phyloP scores from a whole-genome alignment of 1,284 basidiomycete genomes.

The Fomitopsis palustris region DNA sequence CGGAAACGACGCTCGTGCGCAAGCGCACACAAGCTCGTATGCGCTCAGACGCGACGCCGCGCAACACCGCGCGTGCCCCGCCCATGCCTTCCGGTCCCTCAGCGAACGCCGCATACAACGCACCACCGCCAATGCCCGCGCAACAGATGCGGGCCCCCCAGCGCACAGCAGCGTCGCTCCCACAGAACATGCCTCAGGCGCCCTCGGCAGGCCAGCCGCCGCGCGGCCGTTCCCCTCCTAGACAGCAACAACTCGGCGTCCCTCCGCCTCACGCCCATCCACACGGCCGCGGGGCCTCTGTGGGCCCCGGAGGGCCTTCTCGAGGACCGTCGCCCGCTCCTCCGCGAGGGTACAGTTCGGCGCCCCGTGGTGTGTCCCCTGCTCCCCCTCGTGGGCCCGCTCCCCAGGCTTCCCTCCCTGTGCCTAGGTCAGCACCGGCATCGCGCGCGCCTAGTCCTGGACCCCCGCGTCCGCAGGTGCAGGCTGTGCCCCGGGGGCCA shows the following conservation, averaged over 20 bases:
- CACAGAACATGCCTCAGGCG: neutral
- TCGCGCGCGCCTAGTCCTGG: neutral
- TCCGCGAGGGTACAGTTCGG: neutral
- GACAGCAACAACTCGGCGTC: neutral
- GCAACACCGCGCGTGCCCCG: neutral
- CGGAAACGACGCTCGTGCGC: slow-evolving; percentile 76
- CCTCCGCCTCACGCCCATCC: neutral
- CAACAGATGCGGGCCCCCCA: neutral
- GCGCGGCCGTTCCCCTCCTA: neutral
- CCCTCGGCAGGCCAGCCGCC: neutral
- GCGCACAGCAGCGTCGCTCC: neutral
- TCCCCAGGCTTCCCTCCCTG: neutral
- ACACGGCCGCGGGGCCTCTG: neutral
- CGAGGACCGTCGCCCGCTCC: neutral
- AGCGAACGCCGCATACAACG: neutral
- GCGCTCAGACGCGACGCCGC: slow-evolving; percentile 46
- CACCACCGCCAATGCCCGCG: neutral
- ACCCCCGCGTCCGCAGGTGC: neutral
- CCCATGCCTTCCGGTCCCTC: neutral
- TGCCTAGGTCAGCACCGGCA: neutral
- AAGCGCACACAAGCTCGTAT: slow-evolving; percentile 78
- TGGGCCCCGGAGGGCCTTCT: neutral
- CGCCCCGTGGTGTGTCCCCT: neutral
- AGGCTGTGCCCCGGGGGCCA: slow-evolving; percentile 39
- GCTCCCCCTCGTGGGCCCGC: neutral